These are phyloP conservation scores for Candida jianshihensis DNA, from an alignment of 805 yeast genomes.

Conservation along the genomic window DNA sequence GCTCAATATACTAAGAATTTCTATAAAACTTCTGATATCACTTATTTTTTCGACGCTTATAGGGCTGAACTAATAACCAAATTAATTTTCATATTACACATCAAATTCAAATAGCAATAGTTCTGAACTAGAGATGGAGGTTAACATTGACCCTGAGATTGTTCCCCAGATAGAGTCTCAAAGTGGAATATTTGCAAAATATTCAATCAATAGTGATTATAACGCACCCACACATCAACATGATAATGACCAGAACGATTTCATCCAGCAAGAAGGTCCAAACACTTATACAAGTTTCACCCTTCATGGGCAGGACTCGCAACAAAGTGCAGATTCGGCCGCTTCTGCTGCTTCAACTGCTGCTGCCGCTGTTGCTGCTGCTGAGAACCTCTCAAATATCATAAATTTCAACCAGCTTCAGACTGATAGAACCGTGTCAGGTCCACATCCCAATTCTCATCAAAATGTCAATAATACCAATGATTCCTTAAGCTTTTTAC, in stretches of 20 bases:
- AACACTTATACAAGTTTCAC: neutral
- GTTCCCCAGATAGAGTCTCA: constrained; percentile 19
- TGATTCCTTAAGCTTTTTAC: constrained; percentile 8
- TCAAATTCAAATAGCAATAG: too few species aligned
- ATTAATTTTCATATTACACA: too few species aligned
- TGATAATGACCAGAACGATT: neutral
- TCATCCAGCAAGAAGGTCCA: neutral
- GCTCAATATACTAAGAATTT: too few species aligned
- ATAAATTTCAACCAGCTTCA: constrained; percentile 21
- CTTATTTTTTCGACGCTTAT: too few species aligned
- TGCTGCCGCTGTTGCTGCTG: constrained; percentile 17
- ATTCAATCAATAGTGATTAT: constrained; percentile 10
- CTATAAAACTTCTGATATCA: too few species aligned
- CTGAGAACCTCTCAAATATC: constrained; percentile 20
- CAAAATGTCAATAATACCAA: too few species aligned
- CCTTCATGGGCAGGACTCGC: constrained; percentile 3
- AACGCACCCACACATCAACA: constrained; percentile 3
- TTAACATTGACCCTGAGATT: constrained; percentile 12
- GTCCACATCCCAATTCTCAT: neutral
- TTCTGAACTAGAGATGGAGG: too few species aligned
- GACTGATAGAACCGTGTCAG: constrained; percentile 6
- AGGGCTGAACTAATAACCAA: too few species aligned
- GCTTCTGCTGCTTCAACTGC: constrained; percentile 2
- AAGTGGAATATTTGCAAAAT: constrained; percentile 15
- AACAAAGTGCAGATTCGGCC: constrained; percentile 1